phyloP scores from a whole-genome alignment of 352 stramenopile species.

The Globisporangium sylvaticum region DNA sequence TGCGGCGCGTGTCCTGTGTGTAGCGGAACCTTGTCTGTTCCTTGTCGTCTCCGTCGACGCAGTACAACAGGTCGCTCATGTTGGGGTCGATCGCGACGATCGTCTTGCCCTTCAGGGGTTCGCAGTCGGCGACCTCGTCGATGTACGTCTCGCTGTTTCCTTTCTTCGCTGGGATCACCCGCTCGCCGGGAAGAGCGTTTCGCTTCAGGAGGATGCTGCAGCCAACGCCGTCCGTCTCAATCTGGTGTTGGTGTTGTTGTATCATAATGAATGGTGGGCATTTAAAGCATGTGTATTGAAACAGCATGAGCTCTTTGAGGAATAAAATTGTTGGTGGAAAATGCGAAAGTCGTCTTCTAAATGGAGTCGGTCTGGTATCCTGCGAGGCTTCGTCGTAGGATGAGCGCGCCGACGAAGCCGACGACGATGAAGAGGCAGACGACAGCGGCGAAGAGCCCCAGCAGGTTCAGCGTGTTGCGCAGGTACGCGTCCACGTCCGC shows the following conservation, averaged over 20 bases:
- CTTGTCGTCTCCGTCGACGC: too few species aligned
- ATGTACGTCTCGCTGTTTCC: too few species aligned
- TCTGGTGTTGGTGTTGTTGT: not conserved
- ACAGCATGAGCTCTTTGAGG: not conserved
- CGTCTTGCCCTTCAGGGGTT: too few species aligned
- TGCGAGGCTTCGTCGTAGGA: constrained; percentile 67
- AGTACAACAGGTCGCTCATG: too few species aligned
- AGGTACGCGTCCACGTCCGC: constrained; percentile 69
- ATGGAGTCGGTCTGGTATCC: constrained; percentile 86
- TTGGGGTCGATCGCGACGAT: too few species aligned
- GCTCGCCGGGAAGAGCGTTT: too few species aligned
- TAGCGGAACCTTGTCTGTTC: too few species aligned
- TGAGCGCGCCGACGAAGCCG: constrained; percentile 58
- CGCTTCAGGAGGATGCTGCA: too few species aligned
- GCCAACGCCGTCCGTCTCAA: too few species aligned
- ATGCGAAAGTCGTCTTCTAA: constrained; percentile 15
- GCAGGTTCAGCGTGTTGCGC: constrained; percentile 49
- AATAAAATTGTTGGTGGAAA: not conserved
- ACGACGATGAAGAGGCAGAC: constrained; percentile 77
- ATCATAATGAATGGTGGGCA: not conserved
- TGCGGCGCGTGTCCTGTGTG: too few species aligned
- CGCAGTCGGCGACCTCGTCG: too few species aligned
- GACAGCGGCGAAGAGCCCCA: constrained; percentile 64
- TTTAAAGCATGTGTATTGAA: not conserved
- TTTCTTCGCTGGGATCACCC: too few species aligned